These are phyloP conservation scores for Crithidia brevicula DNA, from an alignment of 208 protist genomes.

Conservation along the genomic window DNA sequence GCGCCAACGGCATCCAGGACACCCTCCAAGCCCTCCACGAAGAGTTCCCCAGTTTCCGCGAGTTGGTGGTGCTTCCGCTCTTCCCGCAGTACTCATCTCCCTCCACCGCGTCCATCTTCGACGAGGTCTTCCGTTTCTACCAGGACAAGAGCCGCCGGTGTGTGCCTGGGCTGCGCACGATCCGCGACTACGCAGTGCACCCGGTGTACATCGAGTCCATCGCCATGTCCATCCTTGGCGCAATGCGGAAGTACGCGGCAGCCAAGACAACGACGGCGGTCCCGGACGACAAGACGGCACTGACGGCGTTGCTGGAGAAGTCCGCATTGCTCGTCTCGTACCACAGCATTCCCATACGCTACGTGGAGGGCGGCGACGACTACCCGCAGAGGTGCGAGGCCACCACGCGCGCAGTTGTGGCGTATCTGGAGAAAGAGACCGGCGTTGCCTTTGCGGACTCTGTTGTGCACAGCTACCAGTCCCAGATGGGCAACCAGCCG, in stretches of 20 bases:
- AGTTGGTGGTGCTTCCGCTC: conserved; percentile 45
- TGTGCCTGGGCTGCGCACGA: conserved; percentile 38
- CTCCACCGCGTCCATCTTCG: conserved; percentile 37
- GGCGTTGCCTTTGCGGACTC: conserved; percentile 17
- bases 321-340: conserved; percentile 34
- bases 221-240: conserved; percentile 7
- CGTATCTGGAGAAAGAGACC: not conserved
- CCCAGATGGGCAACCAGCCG: conserved; percentile 38
- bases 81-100: conserved; percentile 60
- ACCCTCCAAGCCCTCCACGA: conserved; percentile 18
- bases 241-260: conserved; percentile 12
- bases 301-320: not conserved
- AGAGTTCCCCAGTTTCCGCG: conserved; percentile 9
- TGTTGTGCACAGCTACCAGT: conserved; percentile 43
- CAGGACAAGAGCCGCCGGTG: conserved; percentile 17
- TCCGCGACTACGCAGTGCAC: conserved; percentile 42
- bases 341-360: conserved; percentile 41
- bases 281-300: not conserved
- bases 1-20: conserved; percentile 14
- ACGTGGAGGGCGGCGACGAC: conserved; percentile 35
- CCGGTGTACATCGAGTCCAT: conserved; percentile 43
- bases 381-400: conserved; percentile 32
- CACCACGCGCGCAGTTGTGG: conserved; percentile 20
- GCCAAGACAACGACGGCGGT: not conserved
- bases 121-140: conserved; percentile 45